Base-by-base conservation (phyloP, 805 yeast species). In the Candida pseudoglaebosa region DNA sequence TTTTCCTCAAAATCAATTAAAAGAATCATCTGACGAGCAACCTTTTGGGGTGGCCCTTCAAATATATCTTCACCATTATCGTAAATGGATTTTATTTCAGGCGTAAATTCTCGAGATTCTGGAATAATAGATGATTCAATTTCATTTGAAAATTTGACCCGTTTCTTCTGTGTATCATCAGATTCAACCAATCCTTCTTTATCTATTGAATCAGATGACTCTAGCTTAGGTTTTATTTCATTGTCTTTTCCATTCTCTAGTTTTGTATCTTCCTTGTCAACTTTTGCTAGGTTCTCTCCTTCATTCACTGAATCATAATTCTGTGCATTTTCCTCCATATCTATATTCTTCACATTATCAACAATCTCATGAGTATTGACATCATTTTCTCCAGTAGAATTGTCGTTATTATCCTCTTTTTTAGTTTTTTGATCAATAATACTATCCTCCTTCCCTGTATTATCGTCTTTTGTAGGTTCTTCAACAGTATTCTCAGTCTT, bases 1-100 rank as follows among this genome's bases (percentile, higher is more conserved):
- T 61, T 61, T 17, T 56, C 61, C 15, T 60, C 59, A 46, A 78
- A 77, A 26, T 74, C 75, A 42, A 78, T 69, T 32, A 84, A 62
- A 1, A 76, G 67, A 0, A 87, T 56, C 29, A 65, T 65, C 47
- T 81, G 78, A 24, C 75, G 67, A 1, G 78, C 69, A 2, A 82
- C 78, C 38, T 69, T 69, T 50, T 80, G 88, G 2, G 66, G 58
- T 1, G 95, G 95, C 0, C 95, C 95, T 55, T 80, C 82, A 48
- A 70, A 78, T 0, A 66, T 43, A 19, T 53, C 57, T 7, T 53
- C 48, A 16, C 39, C 43, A 15, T 4, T 12, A 7, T 32, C 35
- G 12, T 22, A 22, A 15, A 29, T 32, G 3, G 17, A 10, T 28
- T 40, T 43, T 10, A 38, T 30, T 16, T 20, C 13, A 2, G 44